Evolutionary conservation across 225 moss, liverwort and hornwort genomes (phyloP).

Genomic region (Straminergon stramineum): DNA sequence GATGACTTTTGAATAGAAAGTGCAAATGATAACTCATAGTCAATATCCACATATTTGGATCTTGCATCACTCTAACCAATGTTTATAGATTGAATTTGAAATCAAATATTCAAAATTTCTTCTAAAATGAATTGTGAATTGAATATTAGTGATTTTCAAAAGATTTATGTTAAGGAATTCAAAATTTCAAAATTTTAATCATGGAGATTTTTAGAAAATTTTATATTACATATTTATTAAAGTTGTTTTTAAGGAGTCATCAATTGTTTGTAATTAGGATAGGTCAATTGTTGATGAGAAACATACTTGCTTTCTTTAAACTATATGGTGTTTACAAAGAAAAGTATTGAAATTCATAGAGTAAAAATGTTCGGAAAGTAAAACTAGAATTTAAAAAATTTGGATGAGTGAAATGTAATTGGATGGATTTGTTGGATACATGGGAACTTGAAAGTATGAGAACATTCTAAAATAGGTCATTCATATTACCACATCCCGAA

Average conservation of each 20-base stretch:
- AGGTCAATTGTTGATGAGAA: not conserved
- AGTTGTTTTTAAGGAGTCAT: not conserved
- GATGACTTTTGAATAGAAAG: not conserved
- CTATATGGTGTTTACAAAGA: not conserved
- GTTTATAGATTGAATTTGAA: not conserved
- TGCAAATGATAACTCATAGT: not conserved
- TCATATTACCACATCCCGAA: not conserved
- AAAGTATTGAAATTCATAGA: not conserved
- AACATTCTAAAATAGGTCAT: not conserved
- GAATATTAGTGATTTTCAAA: not conserved
- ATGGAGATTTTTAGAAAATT: not conserved
- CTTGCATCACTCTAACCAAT: not conserved
- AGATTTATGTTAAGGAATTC: fast-evolving
- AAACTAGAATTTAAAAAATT: not conserved
- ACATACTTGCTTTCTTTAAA: not conserved
- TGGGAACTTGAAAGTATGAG: not conserved
- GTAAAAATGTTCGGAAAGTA: not conserved
- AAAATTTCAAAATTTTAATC: not conserved
- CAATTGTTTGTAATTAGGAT: fast-evolving
- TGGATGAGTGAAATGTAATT: not conserved
- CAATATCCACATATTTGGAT: not conserved
- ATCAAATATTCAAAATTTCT: not conserved
- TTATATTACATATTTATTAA: not conserved
- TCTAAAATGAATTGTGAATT: not conserved
- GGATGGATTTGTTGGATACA: not conserved